Conservation (phyloP, 2,329 filamentous ascomycete species). For the Sporothrix mexicana region DNA sequence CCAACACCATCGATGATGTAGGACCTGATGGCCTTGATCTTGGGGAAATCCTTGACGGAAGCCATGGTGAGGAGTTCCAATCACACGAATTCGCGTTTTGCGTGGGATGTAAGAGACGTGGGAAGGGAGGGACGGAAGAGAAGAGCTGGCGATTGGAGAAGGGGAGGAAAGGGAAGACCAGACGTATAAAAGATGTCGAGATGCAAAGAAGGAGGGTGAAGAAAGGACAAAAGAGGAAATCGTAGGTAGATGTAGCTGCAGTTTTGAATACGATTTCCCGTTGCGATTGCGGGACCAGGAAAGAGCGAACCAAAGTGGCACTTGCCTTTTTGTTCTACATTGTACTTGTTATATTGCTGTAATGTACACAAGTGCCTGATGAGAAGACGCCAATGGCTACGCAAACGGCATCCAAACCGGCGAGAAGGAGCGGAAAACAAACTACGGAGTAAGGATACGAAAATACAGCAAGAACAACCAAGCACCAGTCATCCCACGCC, state of each 20-base stretch:
- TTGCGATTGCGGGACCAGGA: slow-evolving; percentile 4
- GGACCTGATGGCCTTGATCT: slow-evolving; percentile 75
- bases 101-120: not conserved
- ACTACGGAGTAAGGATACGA: not conserved
- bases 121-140: not conserved
- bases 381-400: not conserved
- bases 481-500: not conserved
- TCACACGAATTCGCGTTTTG: not conserved
- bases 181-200: slow-evolving; percentile 5
- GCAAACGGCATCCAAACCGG: not conserved
- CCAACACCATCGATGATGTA: slow-evolving; percentile 71
- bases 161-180: slow-evolving; percentile 18
- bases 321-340: slow-evolving; percentile 6
- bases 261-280: not conserved
- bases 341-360: not conserved
- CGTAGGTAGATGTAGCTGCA: slow-evolving; percentile 30
- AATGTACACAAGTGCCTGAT: not conserved
- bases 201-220: not conserved
- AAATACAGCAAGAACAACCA: slow-evolving; percentile 6
- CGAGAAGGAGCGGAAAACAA: not conserved
- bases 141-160: not conserved
- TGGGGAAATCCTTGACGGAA: slow-evolving; percentile 67
- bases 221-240: slow-evolving; percentile 20
- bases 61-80: slow-evolving; percentile 47
- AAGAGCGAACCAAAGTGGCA: slow-evolving; percentile 10